Base-by-base conservation (phyloP, 75 land plant species). In the Picea sitchensis region DNA sequence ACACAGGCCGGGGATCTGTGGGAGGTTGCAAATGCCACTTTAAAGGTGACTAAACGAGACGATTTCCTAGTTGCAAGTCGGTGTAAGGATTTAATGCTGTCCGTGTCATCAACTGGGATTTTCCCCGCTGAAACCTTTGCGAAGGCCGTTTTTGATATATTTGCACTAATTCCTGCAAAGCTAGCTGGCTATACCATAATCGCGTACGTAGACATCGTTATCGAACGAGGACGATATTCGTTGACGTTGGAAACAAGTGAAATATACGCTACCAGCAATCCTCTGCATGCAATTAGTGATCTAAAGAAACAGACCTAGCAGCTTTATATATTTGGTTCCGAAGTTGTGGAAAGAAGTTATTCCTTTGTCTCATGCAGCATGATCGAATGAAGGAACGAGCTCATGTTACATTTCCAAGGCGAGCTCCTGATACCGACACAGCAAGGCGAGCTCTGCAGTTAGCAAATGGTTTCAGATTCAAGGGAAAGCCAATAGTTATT, bases 111-210 rank as follows among this genome's bases (percentile, higher is more conserved):
- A 6, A 6, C 73, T 4, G 73, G 73, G 47, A 69, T 69, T 69
- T 38, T 69, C 18, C 73, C 73, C 36, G 47, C 73, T 69, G 73
- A 69, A 36, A 36, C 73, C 6, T 69, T 69, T 38, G 73, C 11
- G 17, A 32, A 34, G 6, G 73, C 73, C 38, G 38, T 69, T 6
- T 6, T 69, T 20, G 21, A 38, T 44, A 4, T 69, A 9, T 2
- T 69, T 69, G 1, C 51, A 69, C n/a, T 36, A 1, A 2, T 69
- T 38, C 73, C 73, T 1, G 0, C 18, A 2, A 69, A 4, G 73
- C 18, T 69, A 14, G 0, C 7, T 1, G 73, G 73, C 44, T 69
- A 69, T 38, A 1, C 14, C 5, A 32, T 68, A 32, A 69, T 69
- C 38, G 73, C 11, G 36, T 69, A 69, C 38, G 51, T 69, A 5